Evolutionary conservation across 1,284 basidiomycete species (phyloP), one percentile per base, ranked within the genome.

Genomic region (Trichosporon sp.): DNA sequence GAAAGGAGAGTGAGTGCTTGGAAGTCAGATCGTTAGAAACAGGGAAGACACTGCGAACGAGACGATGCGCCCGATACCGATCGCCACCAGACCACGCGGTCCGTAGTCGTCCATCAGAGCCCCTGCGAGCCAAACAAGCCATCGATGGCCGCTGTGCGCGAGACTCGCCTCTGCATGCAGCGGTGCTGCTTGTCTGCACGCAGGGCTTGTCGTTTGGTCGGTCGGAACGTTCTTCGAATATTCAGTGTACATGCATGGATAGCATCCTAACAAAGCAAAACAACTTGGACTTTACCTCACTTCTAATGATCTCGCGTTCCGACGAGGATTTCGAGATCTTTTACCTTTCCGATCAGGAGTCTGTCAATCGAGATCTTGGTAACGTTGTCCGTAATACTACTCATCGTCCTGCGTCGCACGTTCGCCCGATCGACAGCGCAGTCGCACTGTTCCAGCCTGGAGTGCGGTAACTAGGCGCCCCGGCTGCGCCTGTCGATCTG

Each of bases 181-280:
- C 26, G 26, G 26, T 26, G 26, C 26, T n/a, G 16, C 31, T 37
- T 11, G 16, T 37, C 2, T 32, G 35, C 7, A 19, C 59, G 51
- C 7, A 21, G 1, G 14, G n/a, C 46, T 54, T 4, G 1, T 54
- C 19, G 19, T 16, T 19, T 19, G 7, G 19, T 54, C 19, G 51
- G n/a, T 21, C 51, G 14, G 5, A 16, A 10, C 35, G 14, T 26
- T 54, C 16, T 16, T 19, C 59, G 31, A 63, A 35, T 63, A 63
- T 35, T 63, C 59, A 63, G 59, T 63, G 32, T 63, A 63, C 59
- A 63, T 63, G 59, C 59, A 63, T 63, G 59, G 59, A 35, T 63
- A 63, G 59, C 59, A 63, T 63, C 59, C 59, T 63, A 63, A 35
- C 26, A 63, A 63, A 63, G 59, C 59, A 63, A 63, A 63, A 63